phyloP scores from a whole-genome alignment of 2,329 filamentous ascomycete genomes.

The Arthroderma sp. region DNA sequence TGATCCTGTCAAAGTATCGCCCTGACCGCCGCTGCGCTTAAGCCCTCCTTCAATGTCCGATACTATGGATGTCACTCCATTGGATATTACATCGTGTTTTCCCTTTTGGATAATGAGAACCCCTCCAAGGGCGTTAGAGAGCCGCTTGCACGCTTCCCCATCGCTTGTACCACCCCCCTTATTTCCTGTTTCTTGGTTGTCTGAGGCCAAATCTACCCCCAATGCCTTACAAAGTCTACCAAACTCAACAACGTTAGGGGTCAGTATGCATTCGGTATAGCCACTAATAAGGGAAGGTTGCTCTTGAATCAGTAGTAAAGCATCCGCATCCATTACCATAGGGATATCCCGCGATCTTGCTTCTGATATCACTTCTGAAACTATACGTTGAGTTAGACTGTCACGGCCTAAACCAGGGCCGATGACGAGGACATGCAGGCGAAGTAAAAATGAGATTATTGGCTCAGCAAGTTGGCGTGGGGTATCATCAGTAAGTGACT shows the following conservation, averaged over 20 bases:
- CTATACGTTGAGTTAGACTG: constrained; percentile 76
- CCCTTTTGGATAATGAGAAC: constrained; percentile 92
- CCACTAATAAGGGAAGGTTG: constrained; percentile 65
- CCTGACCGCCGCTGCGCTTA: constrained; percentile 89
- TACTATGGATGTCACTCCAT: constrained; percentile 60
- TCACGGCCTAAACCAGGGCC: constrained; percentile 88
- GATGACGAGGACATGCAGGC: constrained; percentile 83
- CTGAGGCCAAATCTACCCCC: constrained; percentile 44
- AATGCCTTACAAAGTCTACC: constrained; percentile 64
- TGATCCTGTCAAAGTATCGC: constrained; percentile 83
- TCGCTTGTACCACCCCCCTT: constrained; percentile 16
- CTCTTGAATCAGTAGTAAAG: constrained; percentile 62
- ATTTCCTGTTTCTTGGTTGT: constrained; percentile 28
- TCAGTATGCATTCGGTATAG: constrained; percentile 74
- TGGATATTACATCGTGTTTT: constrained; percentile 64
- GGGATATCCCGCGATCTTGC: constrained; percentile 59
- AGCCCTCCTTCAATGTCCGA: constrained; percentile 67
- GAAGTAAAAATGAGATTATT: constrained; percentile 67
- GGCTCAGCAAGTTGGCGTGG: constrained; percentile 50
- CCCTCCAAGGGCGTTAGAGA: constrained; percentile 67
- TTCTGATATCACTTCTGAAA: constrained; percentile 62
- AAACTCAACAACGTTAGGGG: constrained; percentile 92
- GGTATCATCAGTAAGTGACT: constrained; percentile 22
- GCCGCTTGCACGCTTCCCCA: constrained; percentile 50
- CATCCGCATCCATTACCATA: constrained; percentile 86